phyloP scores from a whole-genome alignment of 768 basidiomycete genomes.

The Mrakia frigida region DNA sequence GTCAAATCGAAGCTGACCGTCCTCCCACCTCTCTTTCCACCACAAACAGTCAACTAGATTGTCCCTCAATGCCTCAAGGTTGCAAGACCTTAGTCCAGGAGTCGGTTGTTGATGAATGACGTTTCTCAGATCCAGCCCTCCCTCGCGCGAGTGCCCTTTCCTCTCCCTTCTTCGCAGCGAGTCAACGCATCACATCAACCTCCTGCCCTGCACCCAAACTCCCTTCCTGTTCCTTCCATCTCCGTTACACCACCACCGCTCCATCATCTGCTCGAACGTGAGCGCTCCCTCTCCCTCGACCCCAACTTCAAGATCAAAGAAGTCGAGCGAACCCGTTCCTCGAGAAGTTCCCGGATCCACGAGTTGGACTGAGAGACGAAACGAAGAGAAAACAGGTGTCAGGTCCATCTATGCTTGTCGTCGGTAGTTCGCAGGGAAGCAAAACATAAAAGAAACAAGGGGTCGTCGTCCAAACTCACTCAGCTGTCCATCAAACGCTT shows the following conservation, averaged over 20 bases:
- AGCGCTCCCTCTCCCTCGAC: conserved; percentile 26
- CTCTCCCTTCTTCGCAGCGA: too few relatives aligned
- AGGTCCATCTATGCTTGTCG: too few relatives aligned
- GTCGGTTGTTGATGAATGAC: background rate
- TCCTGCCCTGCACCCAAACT: conserved; percentile 71
- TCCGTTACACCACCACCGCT: conserved; percentile 89
- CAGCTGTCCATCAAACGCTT: conserved; percentile 44
- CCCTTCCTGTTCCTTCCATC: conserved; percentile 59
- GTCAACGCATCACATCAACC: conserved; percentile 11
- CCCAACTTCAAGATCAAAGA: conserved; percentile 51
- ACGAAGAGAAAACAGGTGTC: background rate
- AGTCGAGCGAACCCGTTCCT: conserved; percentile 65
- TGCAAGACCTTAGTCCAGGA: background rate
- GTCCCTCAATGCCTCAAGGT: background rate
- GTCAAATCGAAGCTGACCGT: too few relatives aligned
- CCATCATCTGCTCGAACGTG: conserved; percentile 56
- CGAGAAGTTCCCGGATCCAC: conserved; percentile 47
- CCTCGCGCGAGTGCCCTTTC: too few relatives aligned
- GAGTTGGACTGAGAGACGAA: conserved; percentile 47
- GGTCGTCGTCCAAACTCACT: conserved; percentile 34
- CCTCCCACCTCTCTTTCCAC: background rate
- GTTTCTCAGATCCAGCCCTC: too few relatives aligned
- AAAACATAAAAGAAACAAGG: background rate
- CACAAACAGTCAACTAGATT: conserved; percentile 4
- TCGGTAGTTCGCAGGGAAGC: background rate